phyloP scores from a whole-genome alignment of 179 eudicot species.

The Heliamphora pulchella region DNA sequence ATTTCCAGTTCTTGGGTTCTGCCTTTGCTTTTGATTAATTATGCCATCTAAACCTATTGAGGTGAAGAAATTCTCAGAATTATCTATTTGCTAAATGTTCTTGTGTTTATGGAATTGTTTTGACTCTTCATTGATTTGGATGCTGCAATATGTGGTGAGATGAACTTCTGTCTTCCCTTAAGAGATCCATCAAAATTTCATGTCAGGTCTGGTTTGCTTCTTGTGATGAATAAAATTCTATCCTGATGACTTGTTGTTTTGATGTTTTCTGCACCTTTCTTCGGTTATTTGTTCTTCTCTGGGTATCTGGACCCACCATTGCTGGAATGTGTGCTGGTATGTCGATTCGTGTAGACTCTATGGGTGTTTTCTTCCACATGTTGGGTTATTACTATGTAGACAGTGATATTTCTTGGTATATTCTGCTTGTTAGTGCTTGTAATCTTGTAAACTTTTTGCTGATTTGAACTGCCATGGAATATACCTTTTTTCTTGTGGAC shows the following conservation, averaged over 20 bases:
- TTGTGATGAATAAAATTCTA: neutral
- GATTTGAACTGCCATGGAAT: conserved; percentile 1
- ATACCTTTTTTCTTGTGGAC: neutral
- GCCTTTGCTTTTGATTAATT: neutral
- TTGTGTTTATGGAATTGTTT: neutral
- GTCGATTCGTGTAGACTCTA: neutral
- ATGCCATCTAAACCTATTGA: neutral
- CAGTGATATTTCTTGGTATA: neutral
- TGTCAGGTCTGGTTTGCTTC: neutral
- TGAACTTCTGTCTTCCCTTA: neutral
- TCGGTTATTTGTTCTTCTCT: neutral
- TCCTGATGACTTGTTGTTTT: neutral
- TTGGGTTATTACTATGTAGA: neutral
- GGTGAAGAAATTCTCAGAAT: neutral
- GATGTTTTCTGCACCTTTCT: neutral
- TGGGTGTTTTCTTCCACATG: neutral
- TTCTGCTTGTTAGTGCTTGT: conserved; percentile 9
- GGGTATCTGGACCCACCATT: conserved; percentile 16
- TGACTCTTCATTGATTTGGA: neutral
- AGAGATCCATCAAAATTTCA: neutral
- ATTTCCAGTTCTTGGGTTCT: conserved; percentile 4
- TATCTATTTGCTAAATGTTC: no score
- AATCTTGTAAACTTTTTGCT: neutral
- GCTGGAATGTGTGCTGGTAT: conserved; percentile 5
- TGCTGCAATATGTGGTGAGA: conserved; percentile 7